These are phyloP conservation scores for Tulasnella sp. DNA, from an alignment of 768 basidiomycete genomes.

Conservation along the genomic window DNA sequence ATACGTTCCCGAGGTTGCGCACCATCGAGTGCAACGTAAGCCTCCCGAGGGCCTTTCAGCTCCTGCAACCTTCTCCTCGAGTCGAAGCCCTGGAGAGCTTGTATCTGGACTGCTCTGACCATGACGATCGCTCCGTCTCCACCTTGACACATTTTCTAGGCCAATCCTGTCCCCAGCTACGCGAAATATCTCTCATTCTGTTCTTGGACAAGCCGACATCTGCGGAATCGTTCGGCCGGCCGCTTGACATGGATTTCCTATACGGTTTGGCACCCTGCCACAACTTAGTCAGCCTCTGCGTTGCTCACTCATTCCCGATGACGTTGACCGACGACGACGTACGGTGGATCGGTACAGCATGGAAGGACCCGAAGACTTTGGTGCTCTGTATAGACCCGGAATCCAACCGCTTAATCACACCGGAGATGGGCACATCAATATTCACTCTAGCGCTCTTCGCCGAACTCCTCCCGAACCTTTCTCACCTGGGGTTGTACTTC, in stretches of 20 bases:
- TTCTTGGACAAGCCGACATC: neutral
- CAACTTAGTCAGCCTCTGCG: neutral
- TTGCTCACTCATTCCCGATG: neutral
- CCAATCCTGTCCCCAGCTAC: neutral
- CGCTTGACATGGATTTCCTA: neutral
- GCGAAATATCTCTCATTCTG: neutral
- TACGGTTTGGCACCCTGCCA: neutral
- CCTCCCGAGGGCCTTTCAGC: neutral
- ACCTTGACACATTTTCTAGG: neutral
- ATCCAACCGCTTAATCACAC: neutral
- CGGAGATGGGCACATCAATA: neutral
- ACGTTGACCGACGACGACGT: neutral
- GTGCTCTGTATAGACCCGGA: neutral
- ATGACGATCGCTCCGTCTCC: neutral
- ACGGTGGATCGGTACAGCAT: neutral
- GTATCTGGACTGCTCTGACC: neutral
- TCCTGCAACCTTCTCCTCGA: neutral
- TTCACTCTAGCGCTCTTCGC: neutral
- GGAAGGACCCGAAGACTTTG: neutral
- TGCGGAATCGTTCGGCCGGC: too few species aligned
- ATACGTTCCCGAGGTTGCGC: neutral
- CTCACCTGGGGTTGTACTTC: neutral
- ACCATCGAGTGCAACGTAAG: neutral
- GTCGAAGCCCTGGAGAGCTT: neutral
- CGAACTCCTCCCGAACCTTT: neutral